Evolutionary conservation across 148 eudicot genomes (phyloP).

Genomic region (Diospyros lotus): DNA sequence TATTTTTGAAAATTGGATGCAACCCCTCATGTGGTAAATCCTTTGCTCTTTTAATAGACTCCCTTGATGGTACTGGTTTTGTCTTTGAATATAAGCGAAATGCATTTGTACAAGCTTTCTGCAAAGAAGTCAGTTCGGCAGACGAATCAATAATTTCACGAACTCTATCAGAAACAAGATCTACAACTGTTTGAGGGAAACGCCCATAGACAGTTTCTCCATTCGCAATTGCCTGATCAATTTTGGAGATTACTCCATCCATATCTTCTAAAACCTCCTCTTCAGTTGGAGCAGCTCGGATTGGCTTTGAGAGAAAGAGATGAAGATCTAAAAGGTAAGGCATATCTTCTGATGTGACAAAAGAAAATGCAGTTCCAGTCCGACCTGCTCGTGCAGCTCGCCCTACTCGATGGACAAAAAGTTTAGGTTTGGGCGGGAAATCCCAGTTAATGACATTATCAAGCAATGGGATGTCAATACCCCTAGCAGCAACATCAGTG

Average conservation of each 20-base stretch:
- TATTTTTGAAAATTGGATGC: conserved; percentile 78
- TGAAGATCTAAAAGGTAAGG: conserved; percentile 85
- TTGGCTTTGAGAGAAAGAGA: conserved; percentile 85
- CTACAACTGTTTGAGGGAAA: conserved; percentile 78
- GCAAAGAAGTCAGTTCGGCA: conserved; percentile 56
- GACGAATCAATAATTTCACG: conserved; percentile 72
- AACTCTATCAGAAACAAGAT: conserved; percentile 80
- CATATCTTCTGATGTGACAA: conserved; percentile 78
- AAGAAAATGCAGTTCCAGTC: conserved; percentile 86
- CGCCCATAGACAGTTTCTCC: conserved; percentile 89
- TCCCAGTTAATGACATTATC: conserved; percentile 95
- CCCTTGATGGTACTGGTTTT: conserved; percentile 73
- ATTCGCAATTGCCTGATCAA: conserved; percentile 63
- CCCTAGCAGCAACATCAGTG: conserved; percentile 95
- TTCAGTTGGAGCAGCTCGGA: conserved; percentile 88
- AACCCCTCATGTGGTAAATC: conserved; percentile 78
- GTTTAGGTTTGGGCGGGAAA: conserved; percentile 81
- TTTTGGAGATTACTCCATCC: conserved; percentile 47
- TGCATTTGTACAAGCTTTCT: conserved; percentile 58
- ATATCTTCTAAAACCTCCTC: conserved; percentile 68
- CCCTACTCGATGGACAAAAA: conserved; percentile 95
- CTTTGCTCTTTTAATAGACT: conserved; percentile 80
- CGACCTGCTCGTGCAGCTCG: conserved; percentile 96
- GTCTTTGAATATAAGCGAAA: conserved; percentile 58
- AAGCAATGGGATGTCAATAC: conserved; percentile 94